Evolutionary conservation across 2,329 filamentous ascomycete genomes (phyloP), one percentile per base, ranked within the genome.

Genomic region (Xenoacremonium recifei): DNA sequence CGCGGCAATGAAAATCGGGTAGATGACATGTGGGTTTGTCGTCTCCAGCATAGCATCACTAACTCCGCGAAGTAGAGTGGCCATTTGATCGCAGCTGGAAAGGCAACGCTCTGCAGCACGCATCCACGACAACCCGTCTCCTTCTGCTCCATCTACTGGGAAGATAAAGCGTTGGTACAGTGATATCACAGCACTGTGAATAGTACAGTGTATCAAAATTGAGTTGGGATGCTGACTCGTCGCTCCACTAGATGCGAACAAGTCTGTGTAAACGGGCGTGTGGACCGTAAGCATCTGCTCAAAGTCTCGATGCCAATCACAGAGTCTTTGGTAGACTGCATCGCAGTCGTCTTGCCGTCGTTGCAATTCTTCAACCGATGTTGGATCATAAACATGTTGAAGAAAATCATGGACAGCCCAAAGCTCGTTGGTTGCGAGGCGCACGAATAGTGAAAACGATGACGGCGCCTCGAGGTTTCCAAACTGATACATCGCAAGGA

Each of bases 361-460:
- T 1, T 20, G 34, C 1, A 33, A 21, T 4, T 31, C 36, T 1
- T 35, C 31, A 2, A 21, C 17, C 1, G 43, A 42, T 4, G 31
- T 35, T 0, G 39, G 35, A 16, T 45, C 43, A 18, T 27, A 42
- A 2, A 23, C 27, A 15, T 42, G 43, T 11, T 45, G 43, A 3
- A 45, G 9, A 12, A 45, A 45, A 5, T 45, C 32, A 30, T 45
- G 43, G 3, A 45, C 43, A 10, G 42, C 35, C 43, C 43, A 45
- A 2, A 45, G 12, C 21, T 45, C 43, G 11, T 45, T 45, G 3
- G 43, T 45, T 3, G 36, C 43, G 1, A 45, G 11, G 4, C 39
- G 35, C 0, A 45, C 43, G 4, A 37, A 45, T 0, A 45, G 23
- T 2, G 43, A 45, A 20, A 42, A 45, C 1, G 43, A 42, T 0